phyloP scores from a whole-genome alignment of 768 basidiomycete species.

The Multifurca ochricompacta region DNA sequence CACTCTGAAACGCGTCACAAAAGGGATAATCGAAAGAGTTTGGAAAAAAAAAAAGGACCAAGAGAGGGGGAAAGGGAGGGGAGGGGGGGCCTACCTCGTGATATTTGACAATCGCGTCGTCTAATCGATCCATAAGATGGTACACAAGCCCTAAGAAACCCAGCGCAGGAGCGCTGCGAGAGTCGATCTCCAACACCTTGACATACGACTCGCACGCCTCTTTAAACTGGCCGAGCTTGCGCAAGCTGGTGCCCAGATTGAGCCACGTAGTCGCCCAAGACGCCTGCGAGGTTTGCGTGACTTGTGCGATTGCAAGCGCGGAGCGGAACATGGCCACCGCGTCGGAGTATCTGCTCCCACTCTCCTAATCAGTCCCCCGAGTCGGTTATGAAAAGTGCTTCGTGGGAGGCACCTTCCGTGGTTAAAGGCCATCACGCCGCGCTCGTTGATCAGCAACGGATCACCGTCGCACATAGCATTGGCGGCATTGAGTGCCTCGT shows the following conservation, averaged over 20 bases:
- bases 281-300: conserved; percentile 76
- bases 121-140: conserved; percentile 64
- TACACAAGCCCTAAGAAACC: conserved; percentile 86
- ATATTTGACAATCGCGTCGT: conserved; percentile 82
- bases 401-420: conserved; percentile 58
- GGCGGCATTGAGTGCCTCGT: conserved; percentile 83
- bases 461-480: conserved; percentile 77
- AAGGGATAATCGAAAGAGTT: background rate
- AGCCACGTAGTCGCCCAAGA: conserved; percentile 88
- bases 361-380: background rate
- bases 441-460: conserved; percentile 84
- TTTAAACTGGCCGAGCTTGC: conserved; percentile 55
- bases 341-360: conserved; percentile 50
- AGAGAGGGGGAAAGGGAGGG: background rate
- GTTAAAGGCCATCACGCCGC: conserved; percentile 88
- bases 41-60: background rate
- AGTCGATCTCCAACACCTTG: conserved; percentile 78
- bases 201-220: conserved; percentile 70
- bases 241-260: conserved; percentile 85
- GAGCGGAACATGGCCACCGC: conserved; percentile 66
- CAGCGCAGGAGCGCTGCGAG: conserved; percentile 73
- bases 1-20: background rate
- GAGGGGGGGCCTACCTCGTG: conserved; percentile 63
- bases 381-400: background rate
- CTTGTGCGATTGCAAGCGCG: conserved; percentile 74